phyloP scores from a whole-genome alignment of 2,329 filamentous ascomycete genomes.

The Sclerotiophoma versabilis region DNA sequence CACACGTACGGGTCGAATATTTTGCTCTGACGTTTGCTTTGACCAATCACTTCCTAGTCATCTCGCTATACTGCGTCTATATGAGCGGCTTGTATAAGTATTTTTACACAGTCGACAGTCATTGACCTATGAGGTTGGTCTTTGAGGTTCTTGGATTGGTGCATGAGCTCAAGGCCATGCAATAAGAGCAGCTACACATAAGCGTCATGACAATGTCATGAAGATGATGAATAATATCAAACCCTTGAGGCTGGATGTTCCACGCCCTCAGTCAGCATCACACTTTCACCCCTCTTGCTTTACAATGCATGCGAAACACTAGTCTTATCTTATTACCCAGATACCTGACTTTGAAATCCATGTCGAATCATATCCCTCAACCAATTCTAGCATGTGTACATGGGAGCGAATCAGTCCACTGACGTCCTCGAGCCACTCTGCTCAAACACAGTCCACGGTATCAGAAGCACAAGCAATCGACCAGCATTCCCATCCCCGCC shows the following conservation, averaged over 20 bases:
- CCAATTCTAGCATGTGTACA: too few species aligned
- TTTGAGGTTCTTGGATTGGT: slow-evolving; percentile 16
- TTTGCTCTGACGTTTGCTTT: slow-evolving; percentile 2
- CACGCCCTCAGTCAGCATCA: neutral
- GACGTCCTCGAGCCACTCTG: too few species aligned
- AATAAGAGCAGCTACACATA: neutral
- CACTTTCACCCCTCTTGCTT: neutral
- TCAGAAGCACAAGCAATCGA: too few species aligned
- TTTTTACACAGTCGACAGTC: slow-evolving; percentile 18
- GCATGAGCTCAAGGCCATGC: slow-evolving; percentile 13
- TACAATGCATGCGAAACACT: too few species aligned
- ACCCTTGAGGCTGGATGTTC: neutral
- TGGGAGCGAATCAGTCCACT: too few species aligned
- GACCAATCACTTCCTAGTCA: neutral
- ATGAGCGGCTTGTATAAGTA: slow-evolving; percentile 28
- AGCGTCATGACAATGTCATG: slow-evolving; percentile 15
- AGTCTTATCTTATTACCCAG: too few species aligned
- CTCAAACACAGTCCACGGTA: too few species aligned
- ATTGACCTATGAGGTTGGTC: slow-evolving; percentile 20
- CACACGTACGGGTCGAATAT: neutral
- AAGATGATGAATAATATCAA: slow-evolving; percentile 4
- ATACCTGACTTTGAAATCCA: too few species aligned
- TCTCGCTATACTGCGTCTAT: slow-evolving; percentile 16
- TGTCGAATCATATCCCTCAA: too few species aligned
- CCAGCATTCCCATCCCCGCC: too few species aligned